These are phyloP conservation scores for Alternaria brassicicola DNA, from an alignment of 2,329 filamentous ascomycete genomes.

Conservation along the genomic window DNA sequence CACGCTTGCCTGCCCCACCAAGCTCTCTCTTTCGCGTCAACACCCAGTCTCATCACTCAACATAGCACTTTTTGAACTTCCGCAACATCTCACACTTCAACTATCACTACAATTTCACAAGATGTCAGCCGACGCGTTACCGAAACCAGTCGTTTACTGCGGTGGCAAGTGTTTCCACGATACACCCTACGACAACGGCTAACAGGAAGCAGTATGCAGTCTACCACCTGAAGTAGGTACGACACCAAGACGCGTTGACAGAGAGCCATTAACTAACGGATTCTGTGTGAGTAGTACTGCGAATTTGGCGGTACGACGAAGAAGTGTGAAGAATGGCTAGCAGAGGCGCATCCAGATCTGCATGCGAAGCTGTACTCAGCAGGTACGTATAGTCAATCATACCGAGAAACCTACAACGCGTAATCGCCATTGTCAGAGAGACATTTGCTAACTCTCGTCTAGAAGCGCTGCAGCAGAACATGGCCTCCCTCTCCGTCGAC, in stretches of 20 bases:
- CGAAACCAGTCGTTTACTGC: conserved; percentile 66
- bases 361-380: conserved; percentile 84
- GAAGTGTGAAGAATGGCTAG: conserved; percentile 97
- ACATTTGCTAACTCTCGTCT: conserved; percentile 6
- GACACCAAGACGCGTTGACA: conserved; percentile 26
- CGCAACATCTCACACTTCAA: neutral
- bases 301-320: conserved; percentile 96
- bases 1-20: conserved; percentile 20
- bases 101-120: neutral
- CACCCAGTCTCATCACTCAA: conserved; percentile 6
- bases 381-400: conserved; percentile 60
- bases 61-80: neutral
- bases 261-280: conserved; percentile 14
- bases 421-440: neutral
- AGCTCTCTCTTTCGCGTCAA: conserved; percentile 20
- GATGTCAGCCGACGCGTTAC: conserved; percentile 47
- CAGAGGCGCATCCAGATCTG: conserved; percentile 73
- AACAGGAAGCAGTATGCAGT: conserved; percentile 61
- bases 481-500: conserved; percentile 84
- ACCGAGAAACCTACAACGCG: neutral
- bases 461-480: conserved; percentile 77
- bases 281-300: conserved; percentile 77
- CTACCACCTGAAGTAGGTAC: conserved; percentile 70
- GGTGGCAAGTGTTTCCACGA: conserved; percentile 56
- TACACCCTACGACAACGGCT: conserved; percentile 14